Evolutionary conservation across 306 rosid species (phyloP), one percentile per base, ranked within the genome.

Genomic region (Aeschynomene evenia): DNA sequence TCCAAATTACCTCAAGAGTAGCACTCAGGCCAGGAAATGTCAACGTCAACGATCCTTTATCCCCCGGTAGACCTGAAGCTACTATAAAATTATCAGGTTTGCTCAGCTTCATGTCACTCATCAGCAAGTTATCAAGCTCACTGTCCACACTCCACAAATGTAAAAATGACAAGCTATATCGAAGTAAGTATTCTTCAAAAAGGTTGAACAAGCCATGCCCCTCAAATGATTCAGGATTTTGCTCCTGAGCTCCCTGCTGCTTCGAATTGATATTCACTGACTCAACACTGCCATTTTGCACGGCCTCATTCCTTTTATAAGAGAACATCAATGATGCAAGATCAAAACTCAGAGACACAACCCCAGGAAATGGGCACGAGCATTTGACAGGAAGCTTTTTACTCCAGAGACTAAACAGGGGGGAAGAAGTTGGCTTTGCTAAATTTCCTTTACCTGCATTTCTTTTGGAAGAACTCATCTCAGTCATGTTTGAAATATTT

Each of bases 31-130:
- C 84, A 76, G 97, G 98, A 88, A 94, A 94, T 21, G 86, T 78
- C 83, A 94, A 80, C 16, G 98, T 94, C 82, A 94, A 64, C 55
- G 98, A 90, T 31, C 98, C 98, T 78, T 83, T 87, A 78, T 94
- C 98, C 65, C 98, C 98, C 72, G 81, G 92, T 77, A 94, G 82
- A 73, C 98, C 98, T 52, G 92, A 85, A 79, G 87, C 87, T 45
- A 90, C 79, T 29, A 88, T 56, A 84, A 90, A 87, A 75, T 86
- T 81, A 63, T 84, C 85, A 23, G 97, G 96, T 79, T 86, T 90
- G 89, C 79, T 81, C 60, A 94, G 85, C 79, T 86, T 85, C 96
- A 94, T 86, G 62, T 90, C 91, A 77, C 80, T 81, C 70, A 81
- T 74, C 82, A 94, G 88, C 78, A 94, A 84, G 70, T 83, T 77